These are phyloP conservation scores for Haplosporangium sp. DNA, from an alignment of 371 early-diverging fungal species.

Conservation along the genomic window DNA sequence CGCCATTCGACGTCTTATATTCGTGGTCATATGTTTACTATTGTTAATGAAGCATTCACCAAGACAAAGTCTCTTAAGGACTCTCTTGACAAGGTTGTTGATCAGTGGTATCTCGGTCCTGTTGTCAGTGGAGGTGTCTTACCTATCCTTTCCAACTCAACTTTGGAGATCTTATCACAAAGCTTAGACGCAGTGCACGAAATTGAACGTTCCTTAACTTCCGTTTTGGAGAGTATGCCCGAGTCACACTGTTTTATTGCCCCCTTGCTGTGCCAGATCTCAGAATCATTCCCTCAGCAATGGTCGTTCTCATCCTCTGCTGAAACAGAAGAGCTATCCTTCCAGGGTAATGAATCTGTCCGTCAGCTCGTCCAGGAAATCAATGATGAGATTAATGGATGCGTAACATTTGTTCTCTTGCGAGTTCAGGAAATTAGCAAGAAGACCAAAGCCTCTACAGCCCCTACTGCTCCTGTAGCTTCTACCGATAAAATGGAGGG, in stretches of 20 bases:
- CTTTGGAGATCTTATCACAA: constrained; percentile 30
- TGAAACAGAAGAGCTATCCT: constrained; percentile 14
- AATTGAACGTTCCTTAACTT: constrained; percentile 22
- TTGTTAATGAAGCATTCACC: constrained; percentile 20
- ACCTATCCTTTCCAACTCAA: constrained; percentile 33
- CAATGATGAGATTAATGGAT: constrained; percentile 52
- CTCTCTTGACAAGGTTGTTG: constrained; percentile 36
- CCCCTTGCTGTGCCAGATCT: constrained; percentile 50
- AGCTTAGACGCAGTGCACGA: constrained; percentile 43
- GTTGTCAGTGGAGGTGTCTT: constrained; percentile 38
- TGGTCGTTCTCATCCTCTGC: constrained; percentile 8
- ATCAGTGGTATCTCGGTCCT: constrained; percentile 47
- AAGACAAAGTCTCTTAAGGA: constrained; percentile 42
- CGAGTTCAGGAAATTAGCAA: constrained; percentile 48
- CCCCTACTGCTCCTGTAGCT: constrained; percentile 4
- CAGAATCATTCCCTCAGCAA: constrained; percentile 47
- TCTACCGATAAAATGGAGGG: constrained; percentile 13
- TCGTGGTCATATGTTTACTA: constrained; percentile 36
- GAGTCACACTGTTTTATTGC: constrained; percentile 28
- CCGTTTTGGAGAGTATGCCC: constrained; percentile 50
- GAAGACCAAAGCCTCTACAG: constrained; percentile 22
- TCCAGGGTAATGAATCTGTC: constrained; percentile 30
- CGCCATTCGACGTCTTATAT: constrained; percentile 38
- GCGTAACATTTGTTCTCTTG: constrained; percentile 46
- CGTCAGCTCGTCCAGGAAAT: constrained; percentile 43